These are phyloP conservation scores for Linum tenue DNA, from an alignment of 345 rosid genomes.

Conservation along the genomic window DNA sequence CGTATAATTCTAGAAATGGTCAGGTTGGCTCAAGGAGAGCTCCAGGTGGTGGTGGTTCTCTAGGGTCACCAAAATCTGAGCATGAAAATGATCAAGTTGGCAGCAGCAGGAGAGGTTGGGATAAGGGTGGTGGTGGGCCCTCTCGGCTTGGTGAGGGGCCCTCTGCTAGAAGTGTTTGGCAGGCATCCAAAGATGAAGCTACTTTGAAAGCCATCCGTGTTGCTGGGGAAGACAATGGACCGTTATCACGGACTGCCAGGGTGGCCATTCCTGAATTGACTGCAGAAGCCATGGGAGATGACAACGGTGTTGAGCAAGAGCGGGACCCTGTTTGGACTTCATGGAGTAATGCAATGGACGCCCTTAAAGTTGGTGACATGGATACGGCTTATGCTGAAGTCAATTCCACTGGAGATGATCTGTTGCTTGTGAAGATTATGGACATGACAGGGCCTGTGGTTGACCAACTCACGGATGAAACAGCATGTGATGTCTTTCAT, in stretches of 20 bases:
- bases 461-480: conserved; percentile 81
- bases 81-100: conserved; percentile 50
- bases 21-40: conserved; percentile 56
- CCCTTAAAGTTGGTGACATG: conserved; percentile 72
- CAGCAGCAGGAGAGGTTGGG: conserved; percentile 80
- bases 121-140: conserved; percentile 53
- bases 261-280: conserved; percentile 63
- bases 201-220: conserved; percentile 96
- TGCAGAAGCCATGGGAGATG: conserved; percentile 80
- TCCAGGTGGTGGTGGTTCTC: conserved; percentile 34
- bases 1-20: conserved; percentile 56
- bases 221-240: conserved; percentile 78
- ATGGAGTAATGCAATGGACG: conserved; percentile 93
- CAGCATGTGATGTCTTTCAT: conserved; percentile 59
- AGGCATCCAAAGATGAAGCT: conserved; percentile 98
- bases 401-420: conserved; percentile 67
- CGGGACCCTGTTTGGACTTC: conserved; percentile 78
- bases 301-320: conserved; percentile 46
- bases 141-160: conserved; percentile 96
- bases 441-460: conserved; percentile 81
- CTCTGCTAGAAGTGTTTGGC: conserved; percentile 99
- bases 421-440: conserved; percentile 85
- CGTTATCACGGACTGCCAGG: conserved; percentile 41
- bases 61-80: conserved; percentile 65
- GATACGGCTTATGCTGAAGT: conserved; percentile 90